A percentile compares a stretch with the other conserved stretches of the same genome.
phyloP scores from a whole-genome alignment of 129 eudicot species.

The Chrysanthemum seticuspe region DNA sequence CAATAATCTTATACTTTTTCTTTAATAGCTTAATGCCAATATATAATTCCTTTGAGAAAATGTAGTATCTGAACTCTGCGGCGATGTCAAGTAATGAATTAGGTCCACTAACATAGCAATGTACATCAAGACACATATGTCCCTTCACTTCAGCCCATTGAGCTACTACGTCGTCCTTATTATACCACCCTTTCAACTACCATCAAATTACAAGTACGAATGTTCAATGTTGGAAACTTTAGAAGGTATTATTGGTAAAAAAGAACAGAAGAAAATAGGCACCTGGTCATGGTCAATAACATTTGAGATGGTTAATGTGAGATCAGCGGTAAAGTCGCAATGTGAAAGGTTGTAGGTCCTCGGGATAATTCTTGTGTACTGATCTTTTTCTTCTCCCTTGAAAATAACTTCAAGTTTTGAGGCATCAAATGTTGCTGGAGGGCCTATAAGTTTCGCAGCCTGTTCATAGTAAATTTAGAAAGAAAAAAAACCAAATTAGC shows the following conservation, averaged over 20 bases:
- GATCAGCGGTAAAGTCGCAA: conserved; percentile 90
- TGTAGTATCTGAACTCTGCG: conserved; percentile 90
- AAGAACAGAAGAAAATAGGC: neutral
- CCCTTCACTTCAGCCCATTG: conserved; percentile 93
- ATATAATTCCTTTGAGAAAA: conserved; percentile 80
- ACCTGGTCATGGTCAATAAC: conserved; percentile 76
- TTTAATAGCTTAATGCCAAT: neutral
- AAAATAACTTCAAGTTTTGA: conserved; percentile 79
- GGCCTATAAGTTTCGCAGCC: conserved; percentile 85
- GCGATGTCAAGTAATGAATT: conserved; percentile 60
- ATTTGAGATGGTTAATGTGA: conserved; percentile 82
- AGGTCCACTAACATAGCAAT: conserved; percentile 93
- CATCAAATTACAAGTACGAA: conserved; percentile 20
- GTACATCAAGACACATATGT: conserved; percentile 74
- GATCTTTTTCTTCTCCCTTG: conserved; percentile 58
- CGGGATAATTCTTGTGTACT: conserved; percentile 56
- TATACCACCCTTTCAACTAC: conserved; percentile 90
- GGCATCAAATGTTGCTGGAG: conserved; percentile 89
- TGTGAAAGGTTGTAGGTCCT: conserved; percentile 91
- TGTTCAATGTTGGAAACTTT: neutral
- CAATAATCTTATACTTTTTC: neutral
- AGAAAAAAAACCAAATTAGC: neutral
- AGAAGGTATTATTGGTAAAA: neutral
- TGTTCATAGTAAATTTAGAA: conserved; percentile 12
- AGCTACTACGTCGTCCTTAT: conserved; percentile 90